Percentiles rank a stretch among this genome's conserved stretches.
These are phyloP conservation scores for Malus orientalis DNA, from an alignment of 306 rosid species.

Conservation along the genomic window DNA sequence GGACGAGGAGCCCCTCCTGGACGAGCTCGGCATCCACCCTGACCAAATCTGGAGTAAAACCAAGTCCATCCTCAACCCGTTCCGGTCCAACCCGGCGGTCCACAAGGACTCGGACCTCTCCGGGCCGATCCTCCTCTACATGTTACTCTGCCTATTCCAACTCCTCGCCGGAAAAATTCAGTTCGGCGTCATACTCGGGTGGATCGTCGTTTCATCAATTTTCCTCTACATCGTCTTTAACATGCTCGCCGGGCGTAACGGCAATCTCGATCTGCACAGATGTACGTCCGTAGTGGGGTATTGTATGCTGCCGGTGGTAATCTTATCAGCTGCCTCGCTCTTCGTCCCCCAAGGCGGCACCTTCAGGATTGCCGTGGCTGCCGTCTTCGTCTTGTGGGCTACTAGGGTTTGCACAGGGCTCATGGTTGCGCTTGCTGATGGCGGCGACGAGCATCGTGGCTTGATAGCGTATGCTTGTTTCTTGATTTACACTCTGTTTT, in stretches of 20 bases:
- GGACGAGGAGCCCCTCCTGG: slow-evolving; percentile 90
- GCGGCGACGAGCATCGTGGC: slow-evolving; percentile 88
- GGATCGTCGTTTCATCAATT: slow-evolving; percentile 89
- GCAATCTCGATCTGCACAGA: slow-evolving; percentile 80
- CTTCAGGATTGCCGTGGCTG: slow-evolving; percentile 45
- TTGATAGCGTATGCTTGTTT: slow-evolving; percentile 88
- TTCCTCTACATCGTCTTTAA: slow-evolving; percentile 88
- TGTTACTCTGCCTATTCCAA: slow-evolving; percentile 77
- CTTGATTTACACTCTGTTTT: slow-evolving; percentile 90
- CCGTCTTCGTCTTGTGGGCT: slow-evolving; percentile 79
- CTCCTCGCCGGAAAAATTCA: slow-evolving; percentile 94
- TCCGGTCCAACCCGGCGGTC: slow-evolving; percentile 57
- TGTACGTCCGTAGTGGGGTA: slow-evolving; percentile 94
- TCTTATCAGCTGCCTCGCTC: slow-evolving; percentile 65
- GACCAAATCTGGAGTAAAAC: slow-evolving; percentile 91
- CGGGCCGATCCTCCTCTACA: slow-evolving; percentile 87
- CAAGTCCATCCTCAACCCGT: slow-evolving; percentile 75
- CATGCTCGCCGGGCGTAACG: slow-evolving; percentile 88
- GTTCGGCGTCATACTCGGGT: slow-evolving; percentile 88
- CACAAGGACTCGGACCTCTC: slow-evolving; percentile 86
- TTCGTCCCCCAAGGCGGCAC: slow-evolving; percentile 63
- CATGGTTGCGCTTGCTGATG: slow-evolving; percentile 73
- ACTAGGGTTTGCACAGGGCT: slow-evolving; percentile 76
- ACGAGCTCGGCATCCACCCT: slow-evolving; percentile 94
- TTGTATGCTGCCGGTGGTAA: slow-evolving; percentile 77